These are phyloP conservation scores for Theileria luwenshuni DNA, from an alignment of 169 alveolate genomes.

Conservation along the genomic window DNA sequence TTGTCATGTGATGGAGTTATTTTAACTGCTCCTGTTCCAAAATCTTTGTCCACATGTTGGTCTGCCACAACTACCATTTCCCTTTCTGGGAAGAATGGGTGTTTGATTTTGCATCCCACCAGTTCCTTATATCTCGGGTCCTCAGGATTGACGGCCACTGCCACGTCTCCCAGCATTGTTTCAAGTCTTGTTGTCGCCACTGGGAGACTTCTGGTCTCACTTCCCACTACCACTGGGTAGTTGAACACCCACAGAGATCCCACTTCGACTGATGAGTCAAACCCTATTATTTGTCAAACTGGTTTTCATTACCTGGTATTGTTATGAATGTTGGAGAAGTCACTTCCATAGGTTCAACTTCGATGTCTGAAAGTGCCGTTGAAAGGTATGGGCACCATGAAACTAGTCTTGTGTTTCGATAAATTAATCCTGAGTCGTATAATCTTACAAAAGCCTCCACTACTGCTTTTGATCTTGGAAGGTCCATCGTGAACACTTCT, in stretches of 20 bases:
- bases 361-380: slow-evolving; percentile 98
- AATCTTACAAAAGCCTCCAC: slow-evolving; percentile 93
- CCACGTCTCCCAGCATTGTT: slow-evolving; percentile 99
- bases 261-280: slow-evolving; percentile 89
- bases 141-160: slow-evolving; percentile 99
- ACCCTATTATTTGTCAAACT: slow-evolving; percentile 19
- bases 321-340: slow-evolving; percentile 84
- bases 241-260: slow-evolving; percentile 96
- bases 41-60: slow-evolving; percentile 94
- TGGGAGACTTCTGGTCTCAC: slow-evolving; percentile 76
- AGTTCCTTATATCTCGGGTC: slow-evolving; percentile 92
- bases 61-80: slow-evolving; percentile 93
- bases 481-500: slow-evolving; percentile 96
- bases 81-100: slow-evolving; percentile 96
- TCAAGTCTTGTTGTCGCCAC: slow-evolving; percentile 98
- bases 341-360: slow-evolving; percentile 95
- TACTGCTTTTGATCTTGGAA: slow-evolving; percentile 90
- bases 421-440: slow-evolving; percentile 92
- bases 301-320: slow-evolving; percentile 56
- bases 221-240: slow-evolving; percentile 88
- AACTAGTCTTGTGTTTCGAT: slow-evolving; percentile 94
- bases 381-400: slow-evolving; percentile 97
- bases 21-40: slow-evolving; percentile 99
- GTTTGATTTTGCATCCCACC: slow-evolving; percentile 94
- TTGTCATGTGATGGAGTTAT: slow-evolving; percentile 99